phyloP scores from a whole-genome alignment of 805 yeast species.

The Yarrowia deformans region DNA sequence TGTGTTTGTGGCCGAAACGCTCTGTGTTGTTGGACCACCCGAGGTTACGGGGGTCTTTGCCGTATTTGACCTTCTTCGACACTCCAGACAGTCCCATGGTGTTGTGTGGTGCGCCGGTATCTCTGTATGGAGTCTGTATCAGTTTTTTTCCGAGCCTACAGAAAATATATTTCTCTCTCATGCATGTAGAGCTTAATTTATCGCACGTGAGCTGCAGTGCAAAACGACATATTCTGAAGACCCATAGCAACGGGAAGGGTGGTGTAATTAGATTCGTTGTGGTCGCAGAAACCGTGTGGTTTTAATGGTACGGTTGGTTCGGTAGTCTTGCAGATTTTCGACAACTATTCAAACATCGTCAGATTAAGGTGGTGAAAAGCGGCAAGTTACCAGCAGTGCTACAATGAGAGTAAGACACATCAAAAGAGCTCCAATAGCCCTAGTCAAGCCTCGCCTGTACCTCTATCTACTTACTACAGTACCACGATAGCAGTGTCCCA shows the following conservation, averaged over 20 bases:
- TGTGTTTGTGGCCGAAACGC: slow-evolving; percentile 87
- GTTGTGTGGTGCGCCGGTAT: slow-evolving; percentile 40
- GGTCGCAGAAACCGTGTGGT: background rate
- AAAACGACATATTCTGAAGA: too few species aligned
- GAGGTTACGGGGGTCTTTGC: slow-evolving; percentile 92
- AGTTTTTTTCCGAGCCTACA: background rate
- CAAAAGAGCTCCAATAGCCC: too few species aligned
- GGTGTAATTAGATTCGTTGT: background rate
- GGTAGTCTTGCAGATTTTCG: background rate
- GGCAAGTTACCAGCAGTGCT: too few species aligned
- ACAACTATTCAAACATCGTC: background rate
- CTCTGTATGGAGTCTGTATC: background rate
- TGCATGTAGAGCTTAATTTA: slow-evolving; percentile 31
- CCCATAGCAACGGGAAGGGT: background rate
- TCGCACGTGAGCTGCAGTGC: slow-evolving; percentile 14
- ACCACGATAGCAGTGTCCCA: too few species aligned
- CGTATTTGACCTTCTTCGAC: slow-evolving; percentile 82
- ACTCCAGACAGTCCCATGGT: slow-evolving; percentile 61
- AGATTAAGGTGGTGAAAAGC: background rate
- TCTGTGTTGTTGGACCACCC: slow-evolving; percentile 79
- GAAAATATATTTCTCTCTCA: slow-evolving; percentile 16
- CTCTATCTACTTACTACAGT: too few species aligned
- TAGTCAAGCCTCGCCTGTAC: too few species aligned
- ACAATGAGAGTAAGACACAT: too few species aligned
- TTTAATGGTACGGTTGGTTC: background rate